These are phyloP conservation scores for Casuarina glauca DNA, from an alignment of 306 rosid genomes.

Conservation along the genomic window DNA sequence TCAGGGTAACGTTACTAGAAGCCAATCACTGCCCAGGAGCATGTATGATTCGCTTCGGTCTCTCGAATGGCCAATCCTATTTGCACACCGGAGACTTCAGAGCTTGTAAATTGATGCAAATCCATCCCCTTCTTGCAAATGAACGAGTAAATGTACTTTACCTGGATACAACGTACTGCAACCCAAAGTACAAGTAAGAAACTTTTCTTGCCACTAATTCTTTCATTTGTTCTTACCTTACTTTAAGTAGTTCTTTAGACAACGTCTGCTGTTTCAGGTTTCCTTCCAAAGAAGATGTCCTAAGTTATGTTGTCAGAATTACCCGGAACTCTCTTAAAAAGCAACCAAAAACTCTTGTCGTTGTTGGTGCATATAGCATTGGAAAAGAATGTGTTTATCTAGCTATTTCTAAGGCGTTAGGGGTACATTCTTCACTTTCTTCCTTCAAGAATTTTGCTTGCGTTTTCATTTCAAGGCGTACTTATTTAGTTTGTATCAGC, in stretches of 20 bases:
- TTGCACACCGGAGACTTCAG: constrained; percentile 62
- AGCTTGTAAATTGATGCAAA: constrained; percentile 50
- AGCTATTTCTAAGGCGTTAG: constrained; percentile 46
- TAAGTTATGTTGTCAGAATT: constrained; percentile 49
- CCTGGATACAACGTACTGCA: constrained; percentile 61
- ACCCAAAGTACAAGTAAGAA: constrained; percentile 53
- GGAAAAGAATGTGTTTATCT: constrained; percentile 63
- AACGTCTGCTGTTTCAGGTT: constrained; percentile 42
- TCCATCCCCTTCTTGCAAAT: constrained; percentile 34
- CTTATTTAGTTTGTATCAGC: constrained; percentile 6
- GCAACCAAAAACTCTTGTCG: constrained; percentile 49
- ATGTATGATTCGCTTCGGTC: constrained; percentile 49
- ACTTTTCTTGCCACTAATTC: neutral
- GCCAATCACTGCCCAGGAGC: constrained; percentile 67
- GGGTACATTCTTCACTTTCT: constrained; percentile 30
- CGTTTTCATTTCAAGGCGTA: neutral
- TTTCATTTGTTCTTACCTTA: constrained; percentile 11
- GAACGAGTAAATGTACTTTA: constrained; percentile 51
- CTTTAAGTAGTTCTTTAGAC: constrained; percentile 13
- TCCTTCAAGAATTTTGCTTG: neutral
- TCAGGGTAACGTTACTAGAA: constrained; percentile 51
- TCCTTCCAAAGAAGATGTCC: constrained; percentile 51
- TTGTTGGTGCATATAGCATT: constrained; percentile 63
- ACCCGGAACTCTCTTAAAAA: constrained; percentile 46
- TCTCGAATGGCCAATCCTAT: constrained; percentile 47